Evolutionary conservation across 1,284 basidiomycete species (phyloP).

Genomic region (Xanthoconium separans): DNA sequence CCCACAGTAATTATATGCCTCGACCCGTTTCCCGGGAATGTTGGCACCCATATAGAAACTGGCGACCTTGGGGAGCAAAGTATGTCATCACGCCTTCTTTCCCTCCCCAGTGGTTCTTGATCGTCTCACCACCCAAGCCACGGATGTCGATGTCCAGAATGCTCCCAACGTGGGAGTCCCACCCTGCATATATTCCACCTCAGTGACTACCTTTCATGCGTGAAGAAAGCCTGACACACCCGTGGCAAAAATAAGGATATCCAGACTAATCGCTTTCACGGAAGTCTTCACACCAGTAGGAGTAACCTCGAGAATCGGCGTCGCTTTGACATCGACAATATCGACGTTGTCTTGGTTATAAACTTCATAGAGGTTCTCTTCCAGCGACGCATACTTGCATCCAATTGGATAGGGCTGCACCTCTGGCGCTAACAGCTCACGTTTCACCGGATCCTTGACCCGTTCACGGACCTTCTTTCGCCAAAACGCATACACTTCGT

Average conservation of each 20-base stretch:
- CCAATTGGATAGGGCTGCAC: constrained; percentile 9
- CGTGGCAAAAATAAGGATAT: constrained; percentile 13
- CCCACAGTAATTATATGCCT: constrained; percentile 10
- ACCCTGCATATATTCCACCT: neutral
- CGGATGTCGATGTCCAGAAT: constrained; percentile 10
- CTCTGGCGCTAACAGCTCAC: constrained; percentile 12
- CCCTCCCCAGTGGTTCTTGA: constrained; percentile 10
- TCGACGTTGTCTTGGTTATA: constrained; percentile 18
- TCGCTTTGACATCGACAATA: constrained; percentile 9
- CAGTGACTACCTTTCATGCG: too few relatives aligned
- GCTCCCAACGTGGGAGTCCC: constrained; percentile 6
- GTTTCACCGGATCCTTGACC: constrained; percentile 14
- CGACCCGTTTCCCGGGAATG: constrained; percentile 11
- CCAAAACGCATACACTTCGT: constrained; percentile 13
- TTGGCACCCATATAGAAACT: constrained; percentile 17
- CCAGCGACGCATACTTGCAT: constrained; percentile 7
- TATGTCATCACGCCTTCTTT: constrained; percentile 7
- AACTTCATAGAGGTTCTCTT: constrained; percentile 14
- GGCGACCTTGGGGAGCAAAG: constrained; percentile 10
- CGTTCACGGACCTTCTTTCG: constrained; percentile 10
- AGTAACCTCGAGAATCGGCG: constrained; percentile 12
- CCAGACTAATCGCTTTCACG: constrained; percentile 6
- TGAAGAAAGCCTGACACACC: constrained; percentile 1
- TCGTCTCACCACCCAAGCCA: constrained; percentile 6
- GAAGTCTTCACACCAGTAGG: constrained; percentile 3